Base-by-base conservation (phyloP, 345 rosid genomes). In the Acer yangbiense region DNA sequence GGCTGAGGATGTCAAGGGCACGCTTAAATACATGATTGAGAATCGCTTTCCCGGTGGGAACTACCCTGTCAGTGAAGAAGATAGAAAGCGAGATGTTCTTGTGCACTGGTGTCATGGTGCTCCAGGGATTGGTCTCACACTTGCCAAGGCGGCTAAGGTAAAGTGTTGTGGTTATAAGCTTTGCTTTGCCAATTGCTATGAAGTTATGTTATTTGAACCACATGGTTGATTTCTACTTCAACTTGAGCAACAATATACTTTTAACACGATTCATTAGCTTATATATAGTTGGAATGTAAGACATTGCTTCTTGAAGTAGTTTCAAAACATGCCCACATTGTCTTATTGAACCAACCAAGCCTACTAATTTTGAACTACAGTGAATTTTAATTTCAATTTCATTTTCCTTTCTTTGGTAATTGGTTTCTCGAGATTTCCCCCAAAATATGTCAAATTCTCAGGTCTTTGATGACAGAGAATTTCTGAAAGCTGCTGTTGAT, bases 31-130 rank as follows among this genome's bases (percentile, higher is more conserved):
- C 84, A 80, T 90, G 90, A 88, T 88, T 66, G 83, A 72, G 44
- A 86, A 86, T 73, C 82, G 84, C 21, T 87, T 88, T 72, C 87
- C 88, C 6, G 78, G 91, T 77, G 92, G 92, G 60, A 90, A 91
- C 80, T 91, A 88, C 81, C 86, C 86, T 52, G 86, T 86, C 18
- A 88, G 89, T 66, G 90, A 87, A 86, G 83, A 83, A 55, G 92
- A 82, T 66, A 79, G 63, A 68, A 74, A 72, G 63, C 65, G 46
- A 58, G 90, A 89, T 76, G 39, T 52, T 77, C 96, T 91, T 76
- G 92, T 87, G 75, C 93, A 90, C 76, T 90, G 93, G 93, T 91
- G 93, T 75, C 96, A 90, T 85, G 96, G 95, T 62, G 93, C 93
- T 77, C 93, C 92, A 35, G 95, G 95, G 68, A 48, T 88, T 60